phyloP scores from a whole-genome alignment of 495 filamentous ascomycete genomes.

The Neurospora sp. region DNA sequence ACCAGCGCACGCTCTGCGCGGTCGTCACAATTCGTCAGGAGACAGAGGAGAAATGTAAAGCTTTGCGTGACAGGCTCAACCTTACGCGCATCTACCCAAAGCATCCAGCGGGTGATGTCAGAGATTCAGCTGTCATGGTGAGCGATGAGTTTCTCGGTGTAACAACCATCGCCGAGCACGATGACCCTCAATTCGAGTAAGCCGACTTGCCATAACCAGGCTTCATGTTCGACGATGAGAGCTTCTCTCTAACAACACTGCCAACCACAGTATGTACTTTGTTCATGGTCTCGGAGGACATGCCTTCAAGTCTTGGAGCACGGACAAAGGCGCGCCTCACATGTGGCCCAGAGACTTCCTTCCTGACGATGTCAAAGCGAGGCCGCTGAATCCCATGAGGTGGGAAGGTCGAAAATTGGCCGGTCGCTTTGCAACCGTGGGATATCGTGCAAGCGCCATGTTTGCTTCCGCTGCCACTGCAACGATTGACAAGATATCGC shows the following conservation, averaged over 20 bases:
- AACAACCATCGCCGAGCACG: slow-evolving; percentile 11
- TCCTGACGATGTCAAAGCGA: slow-evolving; percentile 3
- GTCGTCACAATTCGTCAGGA: slow-evolving; percentile 7
- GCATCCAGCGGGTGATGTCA: neutral
- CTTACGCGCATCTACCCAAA: slow-evolving; percentile 1
- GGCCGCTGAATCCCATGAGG: slow-evolving; percentile 1
- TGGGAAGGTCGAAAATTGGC: neutral
- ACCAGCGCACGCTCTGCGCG: neutral
- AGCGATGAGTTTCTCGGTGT: slow-evolving; percentile 12
- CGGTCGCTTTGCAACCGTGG: slow-evolving; percentile 6
- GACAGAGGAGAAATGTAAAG: neutral
- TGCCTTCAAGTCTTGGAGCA: slow-evolving; percentile 9
- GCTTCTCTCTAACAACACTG: neutral
- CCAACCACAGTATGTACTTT: slow-evolving; percentile 6
- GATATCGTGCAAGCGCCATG: slow-evolving; percentile 2
- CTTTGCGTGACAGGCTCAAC: slow-evolving; percentile 2
- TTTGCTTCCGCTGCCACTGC: slow-evolving; percentile 3
- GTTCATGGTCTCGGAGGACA: slow-evolving; percentile 13
- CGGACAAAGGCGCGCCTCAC: slow-evolving; percentile 3
- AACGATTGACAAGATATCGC: slow-evolving; percentile 7
- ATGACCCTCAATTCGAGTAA: slow-evolving; percentile 12
- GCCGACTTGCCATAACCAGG: neutral
- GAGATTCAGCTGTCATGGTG: neutral
- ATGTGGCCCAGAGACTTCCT: slow-evolving; percentile 11
- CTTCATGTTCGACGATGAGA: neutral